phyloP scores from a whole-genome alignment of 495 filamentous ascomycete genomes.

The Annulohypoxylon nitens region DNA sequence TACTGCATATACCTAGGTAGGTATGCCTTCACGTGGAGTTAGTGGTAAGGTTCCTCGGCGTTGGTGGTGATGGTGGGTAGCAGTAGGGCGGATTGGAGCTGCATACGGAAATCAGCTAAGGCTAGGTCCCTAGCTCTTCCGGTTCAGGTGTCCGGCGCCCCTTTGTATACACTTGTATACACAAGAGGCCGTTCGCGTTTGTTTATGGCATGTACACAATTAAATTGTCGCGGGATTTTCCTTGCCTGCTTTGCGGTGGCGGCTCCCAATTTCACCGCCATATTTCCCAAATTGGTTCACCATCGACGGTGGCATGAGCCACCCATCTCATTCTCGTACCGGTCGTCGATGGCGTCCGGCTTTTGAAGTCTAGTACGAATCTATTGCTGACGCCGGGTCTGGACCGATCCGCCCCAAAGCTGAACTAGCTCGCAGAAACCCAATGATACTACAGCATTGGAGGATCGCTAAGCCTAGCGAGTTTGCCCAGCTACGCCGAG shows the following conservation, averaged over 20 bases:
- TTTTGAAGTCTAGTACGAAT: conserved; percentile 32
- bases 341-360: conserved; percentile 23
- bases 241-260: conserved; percentile 31
- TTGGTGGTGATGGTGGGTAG: conserved; percentile 4
- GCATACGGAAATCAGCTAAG: conserved; percentile 13
- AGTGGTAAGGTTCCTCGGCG: conserved; percentile 10
- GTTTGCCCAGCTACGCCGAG: conserved; percentile 43
- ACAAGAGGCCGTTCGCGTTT: conserved; percentile 20
- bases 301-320: conserved; percentile 9
- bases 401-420: conserved; percentile 33
- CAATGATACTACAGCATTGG: conserved; percentile 33
- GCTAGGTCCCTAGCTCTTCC: conserved; percentile 6
- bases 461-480: conserved; percentile 30
- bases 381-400: conserved; percentile 40
- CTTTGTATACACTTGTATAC: conserved; percentile 4
- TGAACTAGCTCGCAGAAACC: conserved; percentile 25
- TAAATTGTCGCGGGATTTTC: conserved; percentile 31
- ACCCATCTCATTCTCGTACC: conserved; percentile 6
- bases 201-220: conserved; percentile 18
- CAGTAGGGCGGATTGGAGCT: conserved; percentile 20
- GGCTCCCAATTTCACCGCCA: conserved; percentile 24
- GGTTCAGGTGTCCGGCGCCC: neutral
- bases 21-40: conserved; percentile 19
- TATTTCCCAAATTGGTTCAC: conserved; percentile 27
- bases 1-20: conserved; percentile 15